Conservation (phyloP, 1,284 basidiomycete genomes). For the Porodaedalea pini region DNA sequence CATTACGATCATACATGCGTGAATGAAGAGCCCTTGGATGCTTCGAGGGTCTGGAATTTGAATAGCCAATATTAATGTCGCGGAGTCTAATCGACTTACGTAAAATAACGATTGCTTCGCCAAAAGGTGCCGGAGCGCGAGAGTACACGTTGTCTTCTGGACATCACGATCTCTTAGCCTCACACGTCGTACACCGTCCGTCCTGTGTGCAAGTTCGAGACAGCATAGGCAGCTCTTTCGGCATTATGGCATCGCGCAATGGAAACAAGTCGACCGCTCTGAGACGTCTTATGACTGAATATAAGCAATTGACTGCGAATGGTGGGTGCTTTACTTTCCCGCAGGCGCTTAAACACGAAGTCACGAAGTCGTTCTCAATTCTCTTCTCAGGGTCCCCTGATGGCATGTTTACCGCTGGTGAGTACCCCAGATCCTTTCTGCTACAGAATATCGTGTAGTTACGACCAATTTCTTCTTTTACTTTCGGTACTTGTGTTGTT, state of each 20-base stretch:
- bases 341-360: background rate
- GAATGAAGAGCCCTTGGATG: too few species aligned
- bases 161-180: background rate
- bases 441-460: constrained; percentile 2
- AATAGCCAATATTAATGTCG: too few species aligned
- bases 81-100: too few species aligned
- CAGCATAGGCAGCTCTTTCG: background rate
- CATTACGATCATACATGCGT: too few species aligned
- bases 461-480: constrained; percentile 8
- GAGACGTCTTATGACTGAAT: constrained; percentile 87
- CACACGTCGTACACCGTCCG: background rate
- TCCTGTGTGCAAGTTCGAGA: background rate
- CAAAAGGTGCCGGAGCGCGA: too few species aligned
- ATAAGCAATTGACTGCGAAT: constrained; percentile 78
- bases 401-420: constrained; percentile 91
- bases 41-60: too few species aligned
- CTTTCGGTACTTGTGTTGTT: constrained; percentile 8
- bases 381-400: constrained; percentile 71
- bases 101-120: too few species aligned
- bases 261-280: constrained; percentile 62
- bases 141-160: background rate
- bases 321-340: constrained; percentile 34
- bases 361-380: constrained; percentile 10
- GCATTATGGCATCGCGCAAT: constrained; percentile 38
- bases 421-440: constrained; percentile 21